A percentile compares a stretch with the other conserved stretches of the same genome.
These are phyloP conservation scores for Lentinula sp. DNA, from an alignment of 768 basidiomycete genomes.

Conservation along the genomic window DNA sequence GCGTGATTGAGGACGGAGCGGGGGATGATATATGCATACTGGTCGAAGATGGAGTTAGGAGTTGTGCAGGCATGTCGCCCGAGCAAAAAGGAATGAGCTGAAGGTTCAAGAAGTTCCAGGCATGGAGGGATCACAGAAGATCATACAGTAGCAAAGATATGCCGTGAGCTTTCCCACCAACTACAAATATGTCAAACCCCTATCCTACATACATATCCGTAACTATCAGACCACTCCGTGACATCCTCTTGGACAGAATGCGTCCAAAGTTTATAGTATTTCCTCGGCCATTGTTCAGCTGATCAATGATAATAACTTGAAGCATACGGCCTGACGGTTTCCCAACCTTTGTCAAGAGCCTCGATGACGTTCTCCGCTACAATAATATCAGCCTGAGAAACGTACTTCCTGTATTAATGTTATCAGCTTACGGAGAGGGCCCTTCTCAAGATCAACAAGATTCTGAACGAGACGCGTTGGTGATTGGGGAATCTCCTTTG, in stretches of 20 bases:
- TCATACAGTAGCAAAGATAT: neutral
- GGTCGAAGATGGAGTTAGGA: conserved; percentile 9
- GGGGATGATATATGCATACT: conserved; percentile 10
- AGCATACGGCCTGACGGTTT: neutral
- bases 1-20: conserved; percentile 12
- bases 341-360: neutral
- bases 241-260: too few species aligned
- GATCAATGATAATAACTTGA: neutral
- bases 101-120: neutral
- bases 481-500: neutral
- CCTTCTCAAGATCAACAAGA: conserved; percentile 4
- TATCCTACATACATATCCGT: too few species aligned
- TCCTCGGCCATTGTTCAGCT: too few species aligned
- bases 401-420: neutral
- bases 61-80: conserved; percentile 14
- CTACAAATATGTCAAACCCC: too few species aligned
- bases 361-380: neutral
- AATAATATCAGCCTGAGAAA: neutral
- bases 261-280: too few species aligned
- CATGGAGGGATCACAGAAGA: neutral
- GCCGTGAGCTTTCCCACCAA: neutral
- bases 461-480: neutral
- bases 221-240: too few species aligned
- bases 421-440: neutral
- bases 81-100: neutral